A percentile compares a stretch with the other conserved stretches of the same genome.
Conservation (phyloP, 2,329 filamentous ascomycete genomes). For the Colletotrichum sansevieriae region DNA sequence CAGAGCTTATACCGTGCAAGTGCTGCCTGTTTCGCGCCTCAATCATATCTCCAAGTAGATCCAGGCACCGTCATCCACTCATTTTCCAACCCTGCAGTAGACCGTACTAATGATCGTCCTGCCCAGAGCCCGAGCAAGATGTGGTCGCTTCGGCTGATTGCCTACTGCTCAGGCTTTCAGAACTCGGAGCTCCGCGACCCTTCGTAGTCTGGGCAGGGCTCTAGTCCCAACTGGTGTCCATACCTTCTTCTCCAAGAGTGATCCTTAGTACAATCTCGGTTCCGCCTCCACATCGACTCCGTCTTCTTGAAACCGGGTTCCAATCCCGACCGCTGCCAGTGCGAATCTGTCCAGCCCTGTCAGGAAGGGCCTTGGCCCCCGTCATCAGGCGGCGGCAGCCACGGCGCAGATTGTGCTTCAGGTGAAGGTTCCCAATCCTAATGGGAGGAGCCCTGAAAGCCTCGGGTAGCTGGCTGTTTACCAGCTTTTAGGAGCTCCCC, state of each 20-base stretch:
- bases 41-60: background rate
- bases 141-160: no score
- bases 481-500: slow-evolving; percentile 67
- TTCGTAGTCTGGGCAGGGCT: no score
- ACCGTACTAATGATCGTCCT: background rate
- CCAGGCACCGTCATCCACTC: slow-evolving; percentile 4
- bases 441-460: slow-evolving; percentile 48
- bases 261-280: no score
- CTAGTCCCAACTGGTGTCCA: no score
- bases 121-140: background rate
- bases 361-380: no score
- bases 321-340: no score
- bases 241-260: no score
- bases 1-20: slow-evolving; percentile 5
- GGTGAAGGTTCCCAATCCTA: slow-evolving; percentile 30
- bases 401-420: no score
- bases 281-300: background rate
- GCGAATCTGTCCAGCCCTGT: background rate
- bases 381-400: no score
- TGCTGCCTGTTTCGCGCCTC: background rate
- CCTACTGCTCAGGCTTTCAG: no score
- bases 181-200: background rate
- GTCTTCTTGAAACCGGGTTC: no score
- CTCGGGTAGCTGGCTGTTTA: slow-evolving; percentile 50
- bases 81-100: slow-evolving; percentile 19